A percentile compares a stretch with the other conserved stretches of the same genome.
phyloP scores from a whole-genome alignment of 192 early-diverging fungal genomes.

The Paraglomus brasilianum region DNA sequence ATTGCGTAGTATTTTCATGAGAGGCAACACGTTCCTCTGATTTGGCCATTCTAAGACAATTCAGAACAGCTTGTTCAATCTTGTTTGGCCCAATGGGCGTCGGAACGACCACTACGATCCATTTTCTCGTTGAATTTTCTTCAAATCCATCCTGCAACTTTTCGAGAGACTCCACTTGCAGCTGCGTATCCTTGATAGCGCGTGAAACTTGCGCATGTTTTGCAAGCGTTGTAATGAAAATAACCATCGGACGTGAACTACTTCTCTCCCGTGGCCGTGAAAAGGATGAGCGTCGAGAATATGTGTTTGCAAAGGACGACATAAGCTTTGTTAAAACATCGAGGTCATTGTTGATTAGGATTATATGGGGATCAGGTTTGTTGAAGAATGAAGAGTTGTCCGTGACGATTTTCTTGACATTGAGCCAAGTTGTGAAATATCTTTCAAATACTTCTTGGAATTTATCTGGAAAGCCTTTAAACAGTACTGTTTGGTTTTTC shows the following conservation, averaged over 20 bases:
- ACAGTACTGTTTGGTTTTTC: conserved; percentile 32
- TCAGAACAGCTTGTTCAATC: conserved; percentile 18
- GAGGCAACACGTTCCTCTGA: background rate
- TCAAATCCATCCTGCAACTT: conserved; percentile 15
- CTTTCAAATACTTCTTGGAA: conserved; percentile 11
- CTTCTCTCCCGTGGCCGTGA: too few species aligned
- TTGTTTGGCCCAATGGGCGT: conserved; percentile 38
- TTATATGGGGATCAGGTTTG: background rate
- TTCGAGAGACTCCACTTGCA: conserved; percentile 19
- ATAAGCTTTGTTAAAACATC: conserved; percentile 1
- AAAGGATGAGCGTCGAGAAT: background rate
- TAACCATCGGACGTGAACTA: conserved; percentile 26
- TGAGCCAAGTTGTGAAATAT: conserved; percentile 19
- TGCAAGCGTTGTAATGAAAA: conserved; percentile 29
- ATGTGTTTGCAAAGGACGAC: background rate
- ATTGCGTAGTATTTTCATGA: background rate
- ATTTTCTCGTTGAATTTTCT: background rate
- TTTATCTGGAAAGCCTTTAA: conserved; percentile 7
- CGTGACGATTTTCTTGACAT: background rate
- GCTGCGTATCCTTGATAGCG: too few species aligned
- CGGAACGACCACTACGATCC: conserved; percentile 34
- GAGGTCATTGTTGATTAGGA: conserved; percentile 13
- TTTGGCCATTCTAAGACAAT: background rate
- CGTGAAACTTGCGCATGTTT: conserved; percentile 28
- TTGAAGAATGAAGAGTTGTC: background rate